Base-by-base conservation (phyloP, 2,329 filamentous ascomycete species). In the Exophiala viscosa region DNA sequence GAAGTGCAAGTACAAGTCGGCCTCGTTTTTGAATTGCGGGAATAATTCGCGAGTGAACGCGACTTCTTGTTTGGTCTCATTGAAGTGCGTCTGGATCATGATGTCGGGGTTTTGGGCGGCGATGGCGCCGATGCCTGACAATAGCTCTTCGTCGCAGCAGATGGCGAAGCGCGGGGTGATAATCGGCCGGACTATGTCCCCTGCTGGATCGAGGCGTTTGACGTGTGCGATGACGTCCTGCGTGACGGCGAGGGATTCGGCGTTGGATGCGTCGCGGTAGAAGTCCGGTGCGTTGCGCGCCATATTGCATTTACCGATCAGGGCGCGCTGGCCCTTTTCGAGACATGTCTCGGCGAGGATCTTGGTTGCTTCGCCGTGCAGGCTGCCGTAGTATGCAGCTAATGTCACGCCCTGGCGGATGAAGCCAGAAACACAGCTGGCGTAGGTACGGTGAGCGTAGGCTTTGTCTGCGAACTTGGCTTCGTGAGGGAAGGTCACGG, bases 401-500 rank as follows among this genome's bases (percentile, higher is more conserved):
- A 80, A 84, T 2, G 82, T 85, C 60, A 82, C 73, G 41, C 82
- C 82, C 60, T 86, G 83, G 15, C 74, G 71, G 9, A 88, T 72
- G 54, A 84, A 79, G 1, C 80, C 82, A 1, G 72, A 68, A 5
- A 87, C 77, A 44, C 79, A 77, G 31, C 68, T 64, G 0, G 69
- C 62, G 62, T 85, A 86, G 31, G 79, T 70, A 2, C 67, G 67
- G 5, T 65, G 65, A 0, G 83, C 82, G 60, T 87, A 79, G 1
- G 60, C 66, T 0, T 71, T 62, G 59, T 86, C 79, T 1, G 66
- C 61, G 63, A 86, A 86, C 8, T 76, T 78, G 3, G 82, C 77
- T 65, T 87, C 84, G 57, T 81, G 76, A 1, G 80, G 81, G 59
- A 86, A 87, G 0, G 84, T 87, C 20, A 84, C 72, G n/a, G 77